Evolutionary conservation across 345 rosid genomes (phyloP).

Genomic region (Eucalyptus cloeziana): DNA sequence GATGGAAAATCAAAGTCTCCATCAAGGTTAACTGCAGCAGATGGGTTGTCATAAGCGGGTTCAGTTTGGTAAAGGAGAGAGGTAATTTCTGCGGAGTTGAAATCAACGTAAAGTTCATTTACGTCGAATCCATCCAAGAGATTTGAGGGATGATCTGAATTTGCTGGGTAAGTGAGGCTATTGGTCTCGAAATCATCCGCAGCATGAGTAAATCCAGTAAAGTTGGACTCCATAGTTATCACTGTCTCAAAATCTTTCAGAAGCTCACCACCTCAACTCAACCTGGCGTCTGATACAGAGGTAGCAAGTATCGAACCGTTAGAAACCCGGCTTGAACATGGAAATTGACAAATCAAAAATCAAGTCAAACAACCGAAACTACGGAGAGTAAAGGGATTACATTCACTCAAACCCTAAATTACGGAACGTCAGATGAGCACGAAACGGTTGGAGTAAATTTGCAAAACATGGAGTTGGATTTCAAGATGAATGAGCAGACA

Average conservation of each 20-base stretch:
- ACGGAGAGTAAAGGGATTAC: not conserved
- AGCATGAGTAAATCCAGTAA: not conserved
- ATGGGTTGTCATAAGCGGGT: not conserved
- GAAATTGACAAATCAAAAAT: not conserved
- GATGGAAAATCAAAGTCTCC: not conserved
- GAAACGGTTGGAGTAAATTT: not conserved
- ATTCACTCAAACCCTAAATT: not conserved
- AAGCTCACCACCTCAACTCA: not conserved
- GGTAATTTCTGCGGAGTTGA: not conserved
- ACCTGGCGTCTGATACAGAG: not conserved
- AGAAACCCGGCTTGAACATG: not conserved
- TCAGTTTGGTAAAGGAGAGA: not conserved
- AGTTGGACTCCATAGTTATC: not conserved
- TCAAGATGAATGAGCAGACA: not conserved
- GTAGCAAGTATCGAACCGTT: not conserved
- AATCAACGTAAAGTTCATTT: not conserved
- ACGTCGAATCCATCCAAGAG: not conserved
- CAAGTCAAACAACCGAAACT: not conserved
- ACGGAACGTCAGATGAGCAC: not conserved
- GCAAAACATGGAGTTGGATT: not conserved
- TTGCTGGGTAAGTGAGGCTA: not conserved
- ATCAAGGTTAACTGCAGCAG: not conserved
- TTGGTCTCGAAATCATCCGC: not conserved
- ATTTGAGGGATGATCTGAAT: not conserved
- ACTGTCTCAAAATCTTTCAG: not conserved